These are phyloP conservation scores for Mycosphaerelloides madeirae DNA, from an alignment of 2,329 filamentous ascomycete species.

Conservation along the genomic window DNA sequence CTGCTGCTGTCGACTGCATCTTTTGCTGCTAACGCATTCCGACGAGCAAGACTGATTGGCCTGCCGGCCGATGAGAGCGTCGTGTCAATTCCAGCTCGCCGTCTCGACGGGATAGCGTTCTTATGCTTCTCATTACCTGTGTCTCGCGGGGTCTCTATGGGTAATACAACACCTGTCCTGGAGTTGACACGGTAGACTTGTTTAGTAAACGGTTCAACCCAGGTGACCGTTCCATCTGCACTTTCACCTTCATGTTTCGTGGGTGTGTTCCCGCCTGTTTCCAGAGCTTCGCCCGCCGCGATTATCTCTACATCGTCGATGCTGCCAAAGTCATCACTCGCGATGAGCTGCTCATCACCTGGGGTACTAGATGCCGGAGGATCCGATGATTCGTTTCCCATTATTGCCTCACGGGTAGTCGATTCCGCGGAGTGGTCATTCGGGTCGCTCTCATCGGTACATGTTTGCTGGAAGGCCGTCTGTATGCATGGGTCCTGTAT, in stretches of 20 bases:
- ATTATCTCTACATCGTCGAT: constrained; percentile 22
- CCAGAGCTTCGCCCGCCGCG: constrained; percentile 7
- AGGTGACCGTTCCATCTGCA: constrained; percentile 43
- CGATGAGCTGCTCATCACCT: too few species aligned
- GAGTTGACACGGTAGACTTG: constrained; percentile 49
- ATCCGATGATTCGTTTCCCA: too few species aligned
- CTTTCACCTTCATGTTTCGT: neutral
- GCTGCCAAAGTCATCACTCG: constrained; percentile 28
- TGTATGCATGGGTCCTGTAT: too few species aligned
- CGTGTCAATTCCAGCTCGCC: constrained; percentile 22
- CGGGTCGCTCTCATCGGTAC: too few species aligned
- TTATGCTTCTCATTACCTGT: neutral
- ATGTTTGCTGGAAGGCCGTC: too few species aligned
- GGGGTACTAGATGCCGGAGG: too few species aligned
- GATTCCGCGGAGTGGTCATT: too few species aligned
- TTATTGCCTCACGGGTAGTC: too few species aligned
- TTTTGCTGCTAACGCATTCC: constrained; percentile 10
- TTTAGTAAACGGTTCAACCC: constrained; percentile 60
- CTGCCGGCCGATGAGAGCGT: constrained; percentile 26
- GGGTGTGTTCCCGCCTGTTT: neutral
- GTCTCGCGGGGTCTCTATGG: neutral
- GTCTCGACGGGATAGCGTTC: constrained; percentile 1
- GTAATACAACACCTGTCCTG: constrained; percentile 48
- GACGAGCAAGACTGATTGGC: constrained; percentile 31
- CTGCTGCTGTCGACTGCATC: neutral